A percentile compares a stretch with the other conserved stretches of the same genome.
phyloP scores from a whole-genome alignment of 257 asterid genomes.

The Rehmannia glutinosa region DNA sequence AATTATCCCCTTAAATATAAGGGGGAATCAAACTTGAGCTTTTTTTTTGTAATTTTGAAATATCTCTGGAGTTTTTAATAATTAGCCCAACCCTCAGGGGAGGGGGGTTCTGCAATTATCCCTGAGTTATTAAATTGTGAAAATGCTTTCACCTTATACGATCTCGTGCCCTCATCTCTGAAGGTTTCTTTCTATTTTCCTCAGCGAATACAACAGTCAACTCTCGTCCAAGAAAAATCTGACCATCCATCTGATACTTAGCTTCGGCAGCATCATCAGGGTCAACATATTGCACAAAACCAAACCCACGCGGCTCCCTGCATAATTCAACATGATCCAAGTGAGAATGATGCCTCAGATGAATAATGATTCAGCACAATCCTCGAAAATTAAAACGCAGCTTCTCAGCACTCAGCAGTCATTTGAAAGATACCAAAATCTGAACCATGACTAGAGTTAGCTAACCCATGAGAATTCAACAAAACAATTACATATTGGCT shows the following conservation, averaged over 20 bases:
- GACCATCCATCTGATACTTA: constrained; percentile 45
- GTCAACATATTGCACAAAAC: constrained; percentile 71
- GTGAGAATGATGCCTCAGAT: not conserved
- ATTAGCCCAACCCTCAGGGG: too few relatives aligned
- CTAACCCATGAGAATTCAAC: too few relatives aligned
- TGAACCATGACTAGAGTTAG: too few relatives aligned
- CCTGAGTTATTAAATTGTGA: too few relatives aligned
- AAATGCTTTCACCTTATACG: constrained; percentile 30
- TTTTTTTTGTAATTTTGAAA: too few relatives aligned
- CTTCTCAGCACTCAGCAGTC: not conserved
- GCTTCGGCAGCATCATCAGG: constrained; percentile 89
- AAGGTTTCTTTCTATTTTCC: constrained; percentile 73
- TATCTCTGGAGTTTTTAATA: too few relatives aligned
- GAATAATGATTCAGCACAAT: not conserved
- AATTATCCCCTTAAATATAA: too few relatives aligned
- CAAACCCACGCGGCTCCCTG: constrained; percentile 89
- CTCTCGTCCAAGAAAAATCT: constrained; percentile 58
- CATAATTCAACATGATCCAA: not conserved
- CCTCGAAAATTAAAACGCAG: not conserved
- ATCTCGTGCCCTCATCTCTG: constrained; percentile 75
- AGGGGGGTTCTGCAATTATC: too few relatives aligned
- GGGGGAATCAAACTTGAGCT: too few relatives aligned
- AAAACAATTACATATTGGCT: constrained; percentile 28
- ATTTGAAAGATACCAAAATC: too few relatives aligned
- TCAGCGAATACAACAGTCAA: constrained; percentile 73